These are phyloP conservation scores for Penicillium bialowiezense DNA, from an alignment of 495 filamentous ascomycete genomes.

Conservation along the genomic window DNA sequence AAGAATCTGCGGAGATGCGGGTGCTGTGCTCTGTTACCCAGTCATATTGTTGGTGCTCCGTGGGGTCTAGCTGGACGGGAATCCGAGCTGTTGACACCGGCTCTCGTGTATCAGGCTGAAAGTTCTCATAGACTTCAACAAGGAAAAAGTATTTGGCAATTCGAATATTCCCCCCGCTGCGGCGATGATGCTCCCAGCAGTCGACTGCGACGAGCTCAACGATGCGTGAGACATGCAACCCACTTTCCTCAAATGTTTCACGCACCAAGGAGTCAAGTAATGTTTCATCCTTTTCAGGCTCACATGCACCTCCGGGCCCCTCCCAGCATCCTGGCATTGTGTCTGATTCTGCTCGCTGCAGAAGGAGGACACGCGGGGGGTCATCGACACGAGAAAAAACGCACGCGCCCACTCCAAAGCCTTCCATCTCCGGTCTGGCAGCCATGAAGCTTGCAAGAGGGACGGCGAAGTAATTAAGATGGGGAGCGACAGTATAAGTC, in stretches of 20 bases:
- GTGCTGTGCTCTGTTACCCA: slow-evolving; percentile 48
- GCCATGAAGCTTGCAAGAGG: slow-evolving; percentile 33
- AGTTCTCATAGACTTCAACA: slow-evolving; percentile 33
- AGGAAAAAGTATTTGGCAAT: slow-evolving; percentile 38
- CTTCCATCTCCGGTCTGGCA: slow-evolving; percentile 31
- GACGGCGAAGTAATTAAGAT: slow-evolving; percentile 37
- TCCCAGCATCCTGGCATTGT: slow-evolving; percentile 55
- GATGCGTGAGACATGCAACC: slow-evolving; percentile 46
- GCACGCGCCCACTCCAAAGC: slow-evolving; percentile 38
- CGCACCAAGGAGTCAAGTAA: slow-evolving; percentile 53
- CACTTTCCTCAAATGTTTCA: slow-evolving; percentile 59
- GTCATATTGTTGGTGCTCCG: slow-evolving; percentile 42
- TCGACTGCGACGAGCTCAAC: slow-evolving; percentile 39
- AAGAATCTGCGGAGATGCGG: slow-evolving; percentile 5
- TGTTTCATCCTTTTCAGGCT: slow-evolving; percentile 42
- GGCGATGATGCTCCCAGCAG: slow-evolving; percentile 26
- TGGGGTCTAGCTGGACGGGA: slow-evolving; percentile 32
- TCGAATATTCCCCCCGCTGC: slow-evolving; percentile 9
- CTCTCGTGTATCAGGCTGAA: background rate
- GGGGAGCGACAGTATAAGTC: slow-evolving; percentile 33
- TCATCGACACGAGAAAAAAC: slow-evolving; percentile 33
- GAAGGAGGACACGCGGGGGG: slow-evolving; percentile 42
- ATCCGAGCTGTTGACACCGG: slow-evolving; percentile 23
- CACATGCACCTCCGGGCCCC: slow-evolving; percentile 53
- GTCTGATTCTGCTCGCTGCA: slow-evolving; percentile 47